These are phyloP conservation scores for Fusarium nanum DNA, from an alignment of 2,329 filamentous ascomycete species.

Conservation along the genomic window DNA sequence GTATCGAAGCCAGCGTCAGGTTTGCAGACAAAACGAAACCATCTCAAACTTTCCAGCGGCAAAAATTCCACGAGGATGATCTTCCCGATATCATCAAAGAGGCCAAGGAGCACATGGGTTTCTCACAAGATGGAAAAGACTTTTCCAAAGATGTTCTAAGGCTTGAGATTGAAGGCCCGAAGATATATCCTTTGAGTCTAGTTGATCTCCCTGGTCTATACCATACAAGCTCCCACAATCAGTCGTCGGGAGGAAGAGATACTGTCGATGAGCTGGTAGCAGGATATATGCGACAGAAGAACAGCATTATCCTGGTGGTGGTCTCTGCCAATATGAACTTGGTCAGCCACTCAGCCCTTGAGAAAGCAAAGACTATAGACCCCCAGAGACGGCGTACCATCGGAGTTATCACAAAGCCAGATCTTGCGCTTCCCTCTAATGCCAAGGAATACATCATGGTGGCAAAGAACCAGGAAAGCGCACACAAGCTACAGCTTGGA, in stretches of 20 bases:
- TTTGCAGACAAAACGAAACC: slow-evolving; percentile 45
- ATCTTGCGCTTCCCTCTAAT: slow-evolving; percentile 54
- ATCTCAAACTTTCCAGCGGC: slow-evolving; percentile 47
- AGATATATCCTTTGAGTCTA: slow-evolving; percentile 60
- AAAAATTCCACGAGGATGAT: slow-evolving; percentile 52
- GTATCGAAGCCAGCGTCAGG: slow-evolving; percentile 59
- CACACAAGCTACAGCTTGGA: slow-evolving; percentile 54
- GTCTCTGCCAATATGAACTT: slow-evolving; percentile 62
- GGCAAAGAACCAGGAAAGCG: slow-evolving; percentile 48
- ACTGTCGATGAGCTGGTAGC: slow-evolving; percentile 55
- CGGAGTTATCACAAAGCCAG: slow-evolving; percentile 68
- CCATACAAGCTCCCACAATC: slow-evolving; percentile 48
- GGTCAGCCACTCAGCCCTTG: slow-evolving; percentile 64
- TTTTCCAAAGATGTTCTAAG: slow-evolving; percentile 61
- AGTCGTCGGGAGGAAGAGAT: slow-evolving; percentile 48
- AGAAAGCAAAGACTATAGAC: slow-evolving; percentile 58
- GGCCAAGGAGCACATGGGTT: slow-evolving; percentile 63
- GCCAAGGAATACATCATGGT: slow-evolving; percentile 57
- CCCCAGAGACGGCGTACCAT: slow-evolving; percentile 60
- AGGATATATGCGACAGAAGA: slow-evolving; percentile 65
- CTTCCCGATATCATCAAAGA: slow-evolving; percentile 62
- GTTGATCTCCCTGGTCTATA: slow-evolving; percentile 66
- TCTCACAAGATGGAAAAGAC: slow-evolving; percentile 45
- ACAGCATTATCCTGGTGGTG: slow-evolving; percentile 70
- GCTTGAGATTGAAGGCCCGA: slow-evolving; percentile 59